Percentiles rank a stretch among this genome's conserved stretches.
These are phyloP conservation scores for Melastoma malabathricum DNA, from an alignment of 345 rosid genomes.

Conservation along the genomic window DNA sequence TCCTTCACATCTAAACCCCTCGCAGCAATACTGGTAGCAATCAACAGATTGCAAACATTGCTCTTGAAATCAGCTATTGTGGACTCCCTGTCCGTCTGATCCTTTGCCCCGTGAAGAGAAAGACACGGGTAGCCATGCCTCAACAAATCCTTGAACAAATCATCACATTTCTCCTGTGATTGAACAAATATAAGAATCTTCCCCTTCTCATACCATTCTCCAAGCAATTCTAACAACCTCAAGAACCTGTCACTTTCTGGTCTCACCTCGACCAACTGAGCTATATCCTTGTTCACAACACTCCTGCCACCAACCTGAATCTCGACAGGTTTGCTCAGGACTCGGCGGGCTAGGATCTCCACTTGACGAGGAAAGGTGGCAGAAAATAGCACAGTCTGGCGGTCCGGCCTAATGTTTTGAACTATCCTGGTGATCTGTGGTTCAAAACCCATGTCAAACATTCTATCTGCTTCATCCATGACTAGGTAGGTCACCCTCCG, in stretches of 20 bases:
- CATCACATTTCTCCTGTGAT: conserved; percentile 81
- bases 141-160: conserved; percentile 62
- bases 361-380: conserved; percentile 97
- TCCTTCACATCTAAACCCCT: conserved; percentile 97
- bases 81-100: conserved; percentile 91
- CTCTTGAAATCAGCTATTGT: conserved; percentile 84
- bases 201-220: conserved; percentile 96
- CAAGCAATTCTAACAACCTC: conserved; percentile 77
- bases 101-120: conserved; percentile 94
- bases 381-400: conserved; percentile 90
- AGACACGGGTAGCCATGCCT: conserved; percentile 82
- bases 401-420: conserved; percentile 89
- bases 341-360: conserved; percentile 83
- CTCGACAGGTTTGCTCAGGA: conserved; percentile 70
- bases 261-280: conserved; percentile 83
- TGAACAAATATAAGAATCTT: conserved; percentile 81
- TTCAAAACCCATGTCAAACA: conserved; percentile 99
- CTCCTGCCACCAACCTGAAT: conserved; percentile 98
- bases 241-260: conserved; percentile 80
- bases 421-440: conserved; percentile 89
- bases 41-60: conserved; percentile 77
- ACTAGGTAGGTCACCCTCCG: conserved; percentile 76
- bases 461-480: conserved; percentile 97
- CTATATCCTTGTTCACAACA: conserved; percentile 88
- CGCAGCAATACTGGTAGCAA: conserved; percentile 92